These are phyloP conservation scores for Cryphonectria carpinicola DNA, from an alignment of 2,329 filamentous ascomycete species.

Conservation along the genomic window DNA sequence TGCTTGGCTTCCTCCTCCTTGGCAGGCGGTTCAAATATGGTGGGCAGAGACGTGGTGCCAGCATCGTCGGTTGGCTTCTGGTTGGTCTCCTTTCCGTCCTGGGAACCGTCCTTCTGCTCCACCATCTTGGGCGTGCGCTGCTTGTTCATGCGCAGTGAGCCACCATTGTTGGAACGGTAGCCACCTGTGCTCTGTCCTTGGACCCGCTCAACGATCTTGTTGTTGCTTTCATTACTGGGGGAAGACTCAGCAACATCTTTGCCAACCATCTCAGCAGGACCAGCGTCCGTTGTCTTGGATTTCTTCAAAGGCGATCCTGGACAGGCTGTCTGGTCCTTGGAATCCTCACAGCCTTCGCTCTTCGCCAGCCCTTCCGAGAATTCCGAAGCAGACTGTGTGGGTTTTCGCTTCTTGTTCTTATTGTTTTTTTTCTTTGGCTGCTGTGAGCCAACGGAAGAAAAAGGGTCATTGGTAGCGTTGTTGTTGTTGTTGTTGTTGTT, in stretches of 20 bases:
- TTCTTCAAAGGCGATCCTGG: conserved; percentile 16
- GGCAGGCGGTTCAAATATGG: conserved; percentile 12
- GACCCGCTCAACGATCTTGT: neutral
- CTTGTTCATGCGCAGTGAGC: conserved; percentile 38
- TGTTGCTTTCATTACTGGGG: neutral
- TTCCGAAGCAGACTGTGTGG: neutral
- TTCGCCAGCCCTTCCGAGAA: conserved; percentile 11
- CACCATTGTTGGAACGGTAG: conserved; percentile 38
- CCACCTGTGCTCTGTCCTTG: conserved; percentile 5
- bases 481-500: neutral
- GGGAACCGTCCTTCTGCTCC: conserved; percentile 12
- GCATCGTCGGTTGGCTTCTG: neutral
- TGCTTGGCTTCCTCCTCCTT: conserved; percentile 3
- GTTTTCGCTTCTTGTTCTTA: conserved; percentile 25
- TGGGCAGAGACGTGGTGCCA: conserved; percentile 11
- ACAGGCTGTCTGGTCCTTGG: neutral
- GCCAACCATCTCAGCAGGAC: neutral
- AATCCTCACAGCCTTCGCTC: conserved; percentile 12
- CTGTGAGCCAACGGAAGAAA: neutral
- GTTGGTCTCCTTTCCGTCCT: conserved; percentile 5
- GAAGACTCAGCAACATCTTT: neutral
- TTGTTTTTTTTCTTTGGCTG: conserved; percentile 16
- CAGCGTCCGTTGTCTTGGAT: conserved; percentile 1
- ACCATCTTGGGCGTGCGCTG: conserved; percentile 14
- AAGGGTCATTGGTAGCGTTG: too few species aligned